Percentiles rank a stretch among this genome's conserved stretches.
These are phyloP conservation scores for Paracoccidioides lutzii DNA, from an alignment of 2,329 filamentous ascomycete genomes.

Conservation along the genomic window DNA sequence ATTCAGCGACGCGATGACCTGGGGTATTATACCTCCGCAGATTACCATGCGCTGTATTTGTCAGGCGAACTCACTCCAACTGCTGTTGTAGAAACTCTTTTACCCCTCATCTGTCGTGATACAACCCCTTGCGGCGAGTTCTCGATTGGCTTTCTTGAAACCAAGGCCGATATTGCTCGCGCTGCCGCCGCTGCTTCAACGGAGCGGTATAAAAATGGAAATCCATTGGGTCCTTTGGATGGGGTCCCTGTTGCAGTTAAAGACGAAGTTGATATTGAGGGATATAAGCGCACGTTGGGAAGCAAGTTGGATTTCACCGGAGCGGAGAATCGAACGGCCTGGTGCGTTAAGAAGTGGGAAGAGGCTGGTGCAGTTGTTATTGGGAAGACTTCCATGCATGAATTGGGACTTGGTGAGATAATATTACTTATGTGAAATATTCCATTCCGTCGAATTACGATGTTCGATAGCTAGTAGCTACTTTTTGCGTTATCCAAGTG, in stretches of 20 bases:
- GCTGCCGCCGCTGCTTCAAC: conserved; percentile 62
- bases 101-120: conserved; percentile 56
- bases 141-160: conserved; percentile 59
- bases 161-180: conserved; percentile 48
- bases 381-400: conserved; percentile 70
- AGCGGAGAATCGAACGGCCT: conserved; percentile 44
- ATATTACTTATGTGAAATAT: neutral
- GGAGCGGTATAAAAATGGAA: conserved; percentile 54
- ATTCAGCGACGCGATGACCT: conserved; percentile 23
- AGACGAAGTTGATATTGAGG: conserved; percentile 61
- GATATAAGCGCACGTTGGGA: conserved; percentile 55
- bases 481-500: neutral
- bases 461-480: neutral
- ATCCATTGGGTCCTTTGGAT: conserved; percentile 57
- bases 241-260: conserved; percentile 76
- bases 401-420: conserved; percentile 53
- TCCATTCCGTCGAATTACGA: neutral
- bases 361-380: conserved; percentile 63
- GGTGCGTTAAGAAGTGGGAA: conserved; percentile 58
- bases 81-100: conserved; percentile 55
- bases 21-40: conserved; percentile 53
- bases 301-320: conserved; percentile 46
- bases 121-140: conserved; percentile 45
- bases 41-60: conserved; percentile 66
- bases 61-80: conserved; percentile 58